These are phyloP conservation scores for Alternaria consortialis DNA, from an alignment of 2,329 filamentous ascomycete species.

Conservation along the genomic window DNA sequence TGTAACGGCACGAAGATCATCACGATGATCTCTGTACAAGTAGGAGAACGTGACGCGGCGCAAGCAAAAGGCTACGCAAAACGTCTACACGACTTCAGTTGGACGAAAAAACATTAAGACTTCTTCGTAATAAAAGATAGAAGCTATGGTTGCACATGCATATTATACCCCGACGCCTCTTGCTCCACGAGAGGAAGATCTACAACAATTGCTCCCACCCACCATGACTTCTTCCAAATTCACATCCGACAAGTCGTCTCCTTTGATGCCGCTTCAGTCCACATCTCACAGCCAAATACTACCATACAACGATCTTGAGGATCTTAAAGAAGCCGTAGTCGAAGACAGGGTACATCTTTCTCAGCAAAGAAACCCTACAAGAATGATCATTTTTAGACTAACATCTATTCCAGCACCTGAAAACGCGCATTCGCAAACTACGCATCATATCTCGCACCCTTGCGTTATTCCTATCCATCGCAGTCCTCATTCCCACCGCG, in stretches of 20 bases:
- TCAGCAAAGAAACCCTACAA: not conserved
- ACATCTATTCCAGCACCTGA: slow-evolving; percentile 41
- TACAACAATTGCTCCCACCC: slow-evolving; percentile 2
- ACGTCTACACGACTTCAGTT: not conserved
- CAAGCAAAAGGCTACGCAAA: not conserved
- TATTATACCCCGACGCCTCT: not conserved
- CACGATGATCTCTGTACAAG: not conserved
- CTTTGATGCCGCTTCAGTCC: slow-evolving; percentile 28
- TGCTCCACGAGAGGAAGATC: not conserved
- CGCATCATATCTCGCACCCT: slow-evolving; percentile 49
- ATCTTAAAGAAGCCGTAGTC: slow-evolving; percentile 24
- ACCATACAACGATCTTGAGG: slow-evolving; percentile 25
- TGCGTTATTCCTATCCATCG: slow-evolving; percentile 46
- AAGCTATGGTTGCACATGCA: not conserved
- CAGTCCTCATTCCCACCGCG: slow-evolving; percentile 47
- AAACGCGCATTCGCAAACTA: slow-evolving; percentile 51
- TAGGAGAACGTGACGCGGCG: not conserved
- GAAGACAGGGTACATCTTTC: slow-evolving; percentile 31
- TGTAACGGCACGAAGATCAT: not conserved
- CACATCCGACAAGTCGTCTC: slow-evolving; percentile 11
- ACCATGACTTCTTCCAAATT: not conserved
- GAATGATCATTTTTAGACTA: not conserved
- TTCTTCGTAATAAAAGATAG: not conserved
- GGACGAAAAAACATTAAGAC: not conserved
- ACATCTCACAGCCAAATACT: slow-evolving; percentile 13